A percentile compares a stretch with the other conserved stretches of the same genome.
Conservation (phyloP, 371 early-diverging fungal genomes). For the Mucor indicus region DNA sequence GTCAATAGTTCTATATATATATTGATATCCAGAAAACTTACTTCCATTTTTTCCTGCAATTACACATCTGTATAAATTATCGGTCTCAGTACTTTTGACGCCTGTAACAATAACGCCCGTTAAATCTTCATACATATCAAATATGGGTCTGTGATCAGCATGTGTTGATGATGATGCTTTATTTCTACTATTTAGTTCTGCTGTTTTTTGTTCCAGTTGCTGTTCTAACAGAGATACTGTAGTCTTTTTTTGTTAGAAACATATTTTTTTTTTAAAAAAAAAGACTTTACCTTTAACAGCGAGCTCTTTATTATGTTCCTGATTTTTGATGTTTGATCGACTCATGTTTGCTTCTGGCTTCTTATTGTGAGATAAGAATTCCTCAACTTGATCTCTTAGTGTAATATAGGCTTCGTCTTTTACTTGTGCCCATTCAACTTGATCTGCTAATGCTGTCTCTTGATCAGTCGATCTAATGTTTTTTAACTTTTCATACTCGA, state of each 20-base stretch:
- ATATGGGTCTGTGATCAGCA: background rate
- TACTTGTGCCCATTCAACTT: background rate
- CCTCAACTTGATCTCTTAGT: background rate
- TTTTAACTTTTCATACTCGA: constrained; percentile 4
- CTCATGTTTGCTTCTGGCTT: no score
- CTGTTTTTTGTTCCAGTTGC: no score
- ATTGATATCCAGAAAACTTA: constrained; percentile 7
- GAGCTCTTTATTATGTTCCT: no score
- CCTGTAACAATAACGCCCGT: constrained; percentile 10
- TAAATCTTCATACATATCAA: constrained; percentile 10
- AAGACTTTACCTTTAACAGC: no score
- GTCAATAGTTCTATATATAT: background rate
- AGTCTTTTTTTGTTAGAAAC: no score
- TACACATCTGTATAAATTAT: constrained; percentile 9
- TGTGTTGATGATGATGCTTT: no score
- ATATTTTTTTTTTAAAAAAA: no score
- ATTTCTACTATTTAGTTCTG: background rate
- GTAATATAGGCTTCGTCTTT: background rate
- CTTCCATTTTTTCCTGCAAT: constrained; percentile 19
- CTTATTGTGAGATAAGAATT: background rate
- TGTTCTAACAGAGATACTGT: no score
- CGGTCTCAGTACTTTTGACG: background rate
- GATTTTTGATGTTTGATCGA: no score
- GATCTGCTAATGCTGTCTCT: constrained; percentile 1
- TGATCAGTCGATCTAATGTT: constrained; percentile 7